Base-by-base conservation (phyloP, 768 basidiomycete genomes). In the Rubroboletus pulcherrimus region DNA sequence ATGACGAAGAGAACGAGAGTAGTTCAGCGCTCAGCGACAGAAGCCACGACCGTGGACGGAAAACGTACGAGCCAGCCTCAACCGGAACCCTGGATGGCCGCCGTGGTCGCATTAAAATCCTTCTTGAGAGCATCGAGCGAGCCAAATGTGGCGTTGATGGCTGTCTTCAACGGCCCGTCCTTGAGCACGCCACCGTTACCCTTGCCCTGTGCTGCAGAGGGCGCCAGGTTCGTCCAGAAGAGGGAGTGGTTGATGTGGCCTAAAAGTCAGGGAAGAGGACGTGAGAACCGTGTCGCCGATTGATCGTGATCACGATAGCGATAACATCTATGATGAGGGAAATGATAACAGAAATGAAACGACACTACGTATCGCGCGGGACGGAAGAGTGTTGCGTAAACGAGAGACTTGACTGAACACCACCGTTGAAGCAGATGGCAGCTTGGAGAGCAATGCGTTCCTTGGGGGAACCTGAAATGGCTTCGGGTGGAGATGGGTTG, bases 351-450 rank as follows among this genome's bases (percentile, higher is more conserved):
- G 5, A 42, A 49, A 19, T n/a, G 31, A 43, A 11, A 11, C 9
- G 7, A 29, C 2, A 4, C 15, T 33, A 26, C 5, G n/a, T 17
- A 8, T 30, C 9, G 41, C 17, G 33, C 11, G 4, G 6, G 14
- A 24, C 1, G 11, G 29, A 17, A 19, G 26, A 4, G 11, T 12
- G 47, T 35, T 35, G 7, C 19, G 41, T 30, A 19, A 19, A 39
- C 12, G 21, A 54, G 33, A 31, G 73, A 74, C 83, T n/a, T n/a
- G 72, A 74, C 84, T 66, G 68, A 87, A 93, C 94, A 75, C 94
- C 94, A 59, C 94, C 94, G 73, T 98, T 97, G 81, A 98, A 98
- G 75, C 90, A 93, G 72, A 97, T 78, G 6, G 93, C 93, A 15
- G 90, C 84, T 73, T 94, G 92, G 54, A 97, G 87, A 24, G 84